These are phyloP conservation scores for Sordariomycetes sp. DNA, from an alignment of 2,329 filamentous ascomycete genomes.

Conservation along the genomic window DNA sequence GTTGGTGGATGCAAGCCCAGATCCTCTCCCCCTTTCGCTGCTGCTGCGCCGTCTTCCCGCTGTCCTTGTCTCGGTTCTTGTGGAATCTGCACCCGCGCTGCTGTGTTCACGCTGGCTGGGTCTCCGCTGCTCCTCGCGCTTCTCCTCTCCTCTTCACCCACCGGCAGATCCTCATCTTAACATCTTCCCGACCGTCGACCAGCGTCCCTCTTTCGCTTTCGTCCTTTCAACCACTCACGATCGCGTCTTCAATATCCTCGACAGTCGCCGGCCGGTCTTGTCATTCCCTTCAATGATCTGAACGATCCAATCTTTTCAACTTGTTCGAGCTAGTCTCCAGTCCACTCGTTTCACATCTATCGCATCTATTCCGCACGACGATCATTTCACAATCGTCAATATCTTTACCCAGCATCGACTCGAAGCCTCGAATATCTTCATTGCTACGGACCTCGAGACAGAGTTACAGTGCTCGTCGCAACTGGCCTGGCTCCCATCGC, in stretches of 20 bases:
- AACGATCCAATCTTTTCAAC: slow-evolving; percentile 9
- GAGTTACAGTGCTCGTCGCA: too few relatives aligned
- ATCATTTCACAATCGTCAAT: slow-evolving; percentile 6
- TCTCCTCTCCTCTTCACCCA: not conserved
- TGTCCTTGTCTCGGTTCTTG: too few relatives aligned
- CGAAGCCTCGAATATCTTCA: too few relatives aligned
- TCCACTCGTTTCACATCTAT: slow-evolving; percentile 29
- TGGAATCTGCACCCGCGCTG: too few relatives aligned
- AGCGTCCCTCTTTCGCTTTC: not conserved
- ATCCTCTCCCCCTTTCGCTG: too few relatives aligned
- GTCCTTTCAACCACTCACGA: slow-evolving; percentile 1
- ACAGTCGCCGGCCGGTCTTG: slow-evolving; percentile 21
- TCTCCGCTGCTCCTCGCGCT: not conserved
- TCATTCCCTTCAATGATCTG: slow-evolving; percentile 19
- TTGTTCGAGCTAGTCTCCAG: slow-evolving; percentile 37
- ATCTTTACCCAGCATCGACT: too few relatives aligned
- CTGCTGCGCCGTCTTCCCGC: too few relatives aligned
- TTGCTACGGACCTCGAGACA: not conserved
- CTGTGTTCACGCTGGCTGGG: too few relatives aligned
- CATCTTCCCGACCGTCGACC: too few relatives aligned
- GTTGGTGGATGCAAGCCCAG: too few relatives aligned
- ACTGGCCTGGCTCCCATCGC: too few relatives aligned
- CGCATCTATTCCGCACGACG: not conserved
- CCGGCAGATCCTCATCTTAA: too few relatives aligned
- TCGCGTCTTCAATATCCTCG: slow-evolving; percentile 8